phyloP scores from a whole-genome alignment of 1,284 basidiomycete genomes.

The Mycena sp. region DNA sequence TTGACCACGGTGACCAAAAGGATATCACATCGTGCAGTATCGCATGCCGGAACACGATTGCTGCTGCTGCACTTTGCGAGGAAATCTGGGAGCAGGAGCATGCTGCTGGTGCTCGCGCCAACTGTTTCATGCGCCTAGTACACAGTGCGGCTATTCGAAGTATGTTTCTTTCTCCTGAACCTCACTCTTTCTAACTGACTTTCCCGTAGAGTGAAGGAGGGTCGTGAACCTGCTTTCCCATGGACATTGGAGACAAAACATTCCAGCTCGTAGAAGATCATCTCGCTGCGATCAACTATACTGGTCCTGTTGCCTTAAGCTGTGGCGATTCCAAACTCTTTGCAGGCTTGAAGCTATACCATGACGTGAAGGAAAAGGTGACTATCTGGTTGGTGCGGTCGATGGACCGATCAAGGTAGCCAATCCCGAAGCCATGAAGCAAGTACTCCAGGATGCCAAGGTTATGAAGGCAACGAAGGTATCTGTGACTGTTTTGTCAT shows the following conservation, averaged over 20 bases:
- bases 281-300: slow-evolving; percentile 29
- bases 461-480: slow-evolving; percentile 33
- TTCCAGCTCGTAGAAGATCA: slow-evolving; percentile 29
- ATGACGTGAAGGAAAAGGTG: slow-evolving; percentile 27
- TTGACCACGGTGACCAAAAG: too few species aligned
- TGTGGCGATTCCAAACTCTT: slow-evolving; percentile 45
- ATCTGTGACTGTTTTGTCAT: background rate
- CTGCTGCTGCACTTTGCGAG: background rate
- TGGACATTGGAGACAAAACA: slow-evolving; percentile 33
- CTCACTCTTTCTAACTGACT: background rate
- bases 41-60: background rate
- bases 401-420: too few species aligned
- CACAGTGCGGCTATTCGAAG: background rate
- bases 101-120: too few species aligned
- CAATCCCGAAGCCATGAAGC: slow-evolving; percentile 27
- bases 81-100: too few species aligned
- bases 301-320: slow-evolving; percentile 35
- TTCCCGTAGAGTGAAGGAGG: background rate
- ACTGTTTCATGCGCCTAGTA: background rate
- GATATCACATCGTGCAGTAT: background rate
- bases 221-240: slow-evolving; percentile 26
- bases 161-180: background rate
- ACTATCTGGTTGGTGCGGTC: slow-evolving; percentile 38
- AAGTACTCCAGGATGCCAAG: slow-evolving; percentile 18
- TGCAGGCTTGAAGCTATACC: slow-evolving; percentile 31